A percentile compares a stretch with the other conserved stretches of the same genome.
Evolutionary conservation across 805 yeast species (phyloP).

Genomic region (Zygosaccharomyces bisporus): DNA sequence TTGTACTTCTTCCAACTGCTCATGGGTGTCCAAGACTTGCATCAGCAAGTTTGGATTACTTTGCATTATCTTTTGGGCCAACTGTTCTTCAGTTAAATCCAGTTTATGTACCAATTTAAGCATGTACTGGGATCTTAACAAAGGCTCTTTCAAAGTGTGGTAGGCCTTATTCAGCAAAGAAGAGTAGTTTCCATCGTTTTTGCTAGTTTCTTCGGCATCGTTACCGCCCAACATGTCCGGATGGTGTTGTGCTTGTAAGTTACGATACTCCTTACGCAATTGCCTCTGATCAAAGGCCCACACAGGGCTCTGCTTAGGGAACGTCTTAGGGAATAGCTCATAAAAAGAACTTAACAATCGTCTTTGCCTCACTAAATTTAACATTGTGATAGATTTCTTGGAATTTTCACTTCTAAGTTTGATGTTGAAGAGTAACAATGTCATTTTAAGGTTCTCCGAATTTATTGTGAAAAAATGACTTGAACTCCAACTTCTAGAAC

Average conservation of each 20-base stretch:
- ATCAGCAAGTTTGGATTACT: slow-evolving; percentile 58
- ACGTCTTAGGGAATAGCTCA: slow-evolving; percentile 68
- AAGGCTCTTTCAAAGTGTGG: slow-evolving; percentile 63
- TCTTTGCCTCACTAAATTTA: slow-evolving; percentile 9
- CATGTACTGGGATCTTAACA: slow-evolving; percentile 63
- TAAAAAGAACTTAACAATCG: slow-evolving; percentile 43
- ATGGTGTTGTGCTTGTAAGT: slow-evolving; percentile 68
- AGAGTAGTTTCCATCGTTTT: slow-evolving; percentile 31
- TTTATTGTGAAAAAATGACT: neutral
- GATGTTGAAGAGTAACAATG: no score
- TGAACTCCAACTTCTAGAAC: neutral
- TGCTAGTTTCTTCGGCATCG: slow-evolving; percentile 16
- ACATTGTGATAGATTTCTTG: slow-evolving; percentile 2
- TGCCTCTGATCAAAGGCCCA: slow-evolving; percentile 54
- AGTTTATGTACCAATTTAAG: slow-evolving; percentile 43
- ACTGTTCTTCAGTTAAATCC: slow-evolving; percentile 60
- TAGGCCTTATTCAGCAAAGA: slow-evolving; percentile 75
- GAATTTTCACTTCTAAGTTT: neutral
- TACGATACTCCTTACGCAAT: slow-evolving; percentile 71
- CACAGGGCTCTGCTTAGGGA: slow-evolving; percentile 64
- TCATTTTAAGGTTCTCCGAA: neutral
- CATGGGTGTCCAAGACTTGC: slow-evolving; percentile 82
- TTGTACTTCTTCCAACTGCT: slow-evolving; percentile 65
- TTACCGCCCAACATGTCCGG: slow-evolving; percentile 57
- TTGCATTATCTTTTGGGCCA: slow-evolving; percentile 42